Conservation (phyloP, 140 eudicot genomes). For the Senecio squalidus region DNA sequence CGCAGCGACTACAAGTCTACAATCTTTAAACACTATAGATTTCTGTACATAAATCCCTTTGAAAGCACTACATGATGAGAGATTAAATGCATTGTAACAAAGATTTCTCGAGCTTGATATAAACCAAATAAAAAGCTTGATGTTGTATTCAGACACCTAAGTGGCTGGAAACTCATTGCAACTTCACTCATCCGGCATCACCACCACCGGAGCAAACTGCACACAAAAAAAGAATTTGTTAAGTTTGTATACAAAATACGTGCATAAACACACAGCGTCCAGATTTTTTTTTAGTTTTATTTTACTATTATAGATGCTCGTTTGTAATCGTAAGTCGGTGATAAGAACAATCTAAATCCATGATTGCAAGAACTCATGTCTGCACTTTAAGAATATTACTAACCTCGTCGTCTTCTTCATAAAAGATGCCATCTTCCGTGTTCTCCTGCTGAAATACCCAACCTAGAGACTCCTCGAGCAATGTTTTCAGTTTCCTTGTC, state of each 20-base stretch:
- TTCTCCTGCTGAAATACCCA: constrained; percentile 66
- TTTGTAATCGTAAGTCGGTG: no score
- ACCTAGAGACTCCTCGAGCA: constrained; percentile 74
- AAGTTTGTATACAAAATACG: neutral
- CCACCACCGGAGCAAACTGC: constrained; percentile 96
- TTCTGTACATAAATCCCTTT: constrained; percentile 6
- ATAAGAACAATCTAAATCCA: neutral
- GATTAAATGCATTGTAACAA: neutral
- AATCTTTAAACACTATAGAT: neutral
- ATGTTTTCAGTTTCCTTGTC: constrained; percentile 67
- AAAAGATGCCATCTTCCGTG: constrained; percentile 44
- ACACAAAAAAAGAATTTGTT: neutral
- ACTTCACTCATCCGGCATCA: constrained; percentile 45
- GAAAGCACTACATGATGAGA: neutral
- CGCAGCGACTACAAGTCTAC: neutral
- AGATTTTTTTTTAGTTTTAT: no score
- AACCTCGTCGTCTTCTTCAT: constrained; percentile 90
- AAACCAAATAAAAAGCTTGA: neutral
- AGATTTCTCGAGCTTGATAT: constrained; percentile 2
- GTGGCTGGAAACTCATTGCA: neutral
- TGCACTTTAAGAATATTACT: constrained; percentile 10
- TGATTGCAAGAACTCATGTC: no score
- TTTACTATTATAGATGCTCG: no score
- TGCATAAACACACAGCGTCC: no score
- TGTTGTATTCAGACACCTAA: neutral